phyloP scores from a whole-genome alignment of 345 rosid genomes.

The Zanthoxylum bungeanum region DNA sequence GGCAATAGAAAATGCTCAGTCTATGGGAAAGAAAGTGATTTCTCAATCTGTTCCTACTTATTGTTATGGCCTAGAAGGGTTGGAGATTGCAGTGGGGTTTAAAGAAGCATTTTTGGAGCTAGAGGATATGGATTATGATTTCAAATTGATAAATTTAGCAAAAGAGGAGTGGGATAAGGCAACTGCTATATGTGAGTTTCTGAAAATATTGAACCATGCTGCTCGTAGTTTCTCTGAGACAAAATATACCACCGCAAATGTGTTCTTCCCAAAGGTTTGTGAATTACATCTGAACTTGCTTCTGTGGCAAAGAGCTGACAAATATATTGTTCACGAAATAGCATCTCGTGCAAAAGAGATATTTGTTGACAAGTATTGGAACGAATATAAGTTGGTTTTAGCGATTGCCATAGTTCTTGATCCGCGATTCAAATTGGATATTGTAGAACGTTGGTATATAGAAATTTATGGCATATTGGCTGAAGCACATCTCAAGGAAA shows the following conservation, averaged over 20 bases:
- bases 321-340: no score
- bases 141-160: neutral
- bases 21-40: neutral
- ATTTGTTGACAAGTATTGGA: neutral
- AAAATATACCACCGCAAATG: neutral
- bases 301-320: neutral
- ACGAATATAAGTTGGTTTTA: neutral
- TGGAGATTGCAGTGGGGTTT: neutral
- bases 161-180: neutral
- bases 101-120: neutral
- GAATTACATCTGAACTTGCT: neutral
- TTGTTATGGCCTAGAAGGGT: neutral
- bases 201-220: neutral
- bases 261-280: neutral
- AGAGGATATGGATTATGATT: neutral
- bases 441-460: neutral
- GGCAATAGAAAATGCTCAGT: neutral
- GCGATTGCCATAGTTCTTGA: neutral
- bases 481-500: neutral
- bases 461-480: neutral
- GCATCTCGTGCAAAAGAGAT: neutral
- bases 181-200: neutral
- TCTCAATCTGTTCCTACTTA: neutral
- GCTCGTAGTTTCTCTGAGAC: neutral
- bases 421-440: neutral